Evolutionary conservation across 2,329 filamentous ascomycete genomes (phyloP).

Genomic region (Paracoccidioides lutzii): DNA sequence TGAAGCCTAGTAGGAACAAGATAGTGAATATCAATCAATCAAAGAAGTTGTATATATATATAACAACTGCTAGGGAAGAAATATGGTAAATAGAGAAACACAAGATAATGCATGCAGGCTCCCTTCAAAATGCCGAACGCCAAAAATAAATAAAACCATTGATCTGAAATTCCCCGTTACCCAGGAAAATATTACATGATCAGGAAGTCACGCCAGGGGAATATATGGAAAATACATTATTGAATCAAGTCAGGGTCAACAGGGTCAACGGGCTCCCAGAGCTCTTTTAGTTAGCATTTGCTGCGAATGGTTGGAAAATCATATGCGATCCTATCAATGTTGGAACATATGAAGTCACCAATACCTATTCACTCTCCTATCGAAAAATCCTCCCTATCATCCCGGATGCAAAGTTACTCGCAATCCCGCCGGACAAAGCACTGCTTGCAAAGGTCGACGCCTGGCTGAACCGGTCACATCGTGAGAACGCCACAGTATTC

Average conservation of each 20-base stretch:
- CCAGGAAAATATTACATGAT: no score
- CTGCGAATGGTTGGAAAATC: background rate
- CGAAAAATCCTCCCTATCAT: slow-evolving; percentile 44
- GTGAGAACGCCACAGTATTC: slow-evolving; percentile 40
- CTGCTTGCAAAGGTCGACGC: slow-evolving; percentile 46
- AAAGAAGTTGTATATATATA: background rate
- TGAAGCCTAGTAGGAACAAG: background rate
- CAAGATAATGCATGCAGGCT: background rate
- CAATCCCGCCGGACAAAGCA: slow-evolving; percentile 42
- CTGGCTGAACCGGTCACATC: slow-evolving; percentile 42
- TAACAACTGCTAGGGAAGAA: background rate
- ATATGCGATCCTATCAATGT: background rate
- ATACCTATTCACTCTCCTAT: slow-evolving; percentile 10
- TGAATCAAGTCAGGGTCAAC: background rate
- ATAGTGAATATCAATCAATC: background rate
- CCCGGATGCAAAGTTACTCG: slow-evolving; percentile 42
- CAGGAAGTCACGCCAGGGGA: background rate
- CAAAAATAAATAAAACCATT: background rate
- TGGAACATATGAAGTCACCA: background rate
- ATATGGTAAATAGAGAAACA: background rate
- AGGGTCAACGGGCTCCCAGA: background rate
- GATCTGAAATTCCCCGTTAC: no score
- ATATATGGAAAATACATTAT: background rate
- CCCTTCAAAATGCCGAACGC: background rate
- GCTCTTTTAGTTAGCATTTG: background rate